Percentiles rank a stretch among this genome's conserved stretches.
Evolutionary conservation across 2,329 filamentous ascomycete species (phyloP).

Genomic region (Penicillium glabrum): DNA sequence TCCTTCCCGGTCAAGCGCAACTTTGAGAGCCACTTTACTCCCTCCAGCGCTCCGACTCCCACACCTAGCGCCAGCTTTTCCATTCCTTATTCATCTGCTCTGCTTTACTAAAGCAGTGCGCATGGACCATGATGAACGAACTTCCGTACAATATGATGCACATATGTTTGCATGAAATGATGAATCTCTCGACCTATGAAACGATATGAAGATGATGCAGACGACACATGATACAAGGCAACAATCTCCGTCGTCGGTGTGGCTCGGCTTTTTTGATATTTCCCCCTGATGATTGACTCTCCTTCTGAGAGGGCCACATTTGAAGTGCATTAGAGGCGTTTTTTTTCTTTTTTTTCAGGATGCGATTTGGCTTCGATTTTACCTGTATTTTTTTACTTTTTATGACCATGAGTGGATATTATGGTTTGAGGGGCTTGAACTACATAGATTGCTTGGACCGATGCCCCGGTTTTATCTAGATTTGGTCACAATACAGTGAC

Average conservation of each 20-base stretch:
- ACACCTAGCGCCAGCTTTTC: constrained; percentile 14
- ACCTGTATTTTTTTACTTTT: constrained; percentile 8
- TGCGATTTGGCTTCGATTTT: constrained; percentile 1
- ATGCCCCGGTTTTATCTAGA: constrained; percentile 11
- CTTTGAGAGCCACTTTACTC: background rate
- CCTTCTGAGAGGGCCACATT: background rate
- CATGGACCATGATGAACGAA: background rate
- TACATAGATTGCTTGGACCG: constrained; percentile 18
- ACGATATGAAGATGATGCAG: background rate
- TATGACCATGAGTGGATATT: constrained; percentile 8
- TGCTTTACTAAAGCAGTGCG: constrained; percentile 12
- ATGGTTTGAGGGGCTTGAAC: constrained; percentile 5
- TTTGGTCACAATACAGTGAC: constrained; percentile 1
- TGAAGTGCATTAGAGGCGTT: background rate
- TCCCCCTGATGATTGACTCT: background rate
- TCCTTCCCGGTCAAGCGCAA: background rate
- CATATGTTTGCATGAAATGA: background rate
- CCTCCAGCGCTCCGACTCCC: background rate
- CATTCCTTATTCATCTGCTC: constrained; percentile 7
- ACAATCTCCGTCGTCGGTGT: background rate
- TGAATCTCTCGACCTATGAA: background rate
- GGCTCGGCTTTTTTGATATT: background rate
- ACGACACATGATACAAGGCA: constrained; percentile 3
- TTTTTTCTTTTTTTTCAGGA: background rate
- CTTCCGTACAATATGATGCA: background rate